These are phyloP conservation scores for Boletus subcaerulescens DNA, from an alignment of 768 basidiomycete genomes.

Conservation along the genomic window DNA sequence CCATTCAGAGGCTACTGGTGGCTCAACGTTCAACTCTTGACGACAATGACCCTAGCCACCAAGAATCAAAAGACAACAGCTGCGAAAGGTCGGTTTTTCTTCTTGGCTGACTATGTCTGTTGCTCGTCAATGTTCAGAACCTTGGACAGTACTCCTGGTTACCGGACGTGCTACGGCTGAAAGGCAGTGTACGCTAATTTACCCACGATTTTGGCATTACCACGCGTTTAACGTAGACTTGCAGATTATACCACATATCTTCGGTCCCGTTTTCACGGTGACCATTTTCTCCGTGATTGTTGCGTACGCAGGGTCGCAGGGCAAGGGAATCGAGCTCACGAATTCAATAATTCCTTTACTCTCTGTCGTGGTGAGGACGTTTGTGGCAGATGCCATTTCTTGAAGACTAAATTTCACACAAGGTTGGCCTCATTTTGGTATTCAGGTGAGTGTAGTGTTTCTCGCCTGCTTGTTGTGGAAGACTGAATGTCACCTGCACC, in stretches of 20 bases:
- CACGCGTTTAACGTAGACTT: conserved; percentile 4
- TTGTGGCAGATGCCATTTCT: background rate
- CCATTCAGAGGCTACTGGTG: background rate
- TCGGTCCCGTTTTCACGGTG: conserved; percentile 82
- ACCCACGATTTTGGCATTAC: background rate
- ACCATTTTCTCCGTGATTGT: conserved; percentile 68
- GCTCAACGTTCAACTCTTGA: background rate
- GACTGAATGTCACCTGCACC: background rate
- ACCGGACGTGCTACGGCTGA: conserved; percentile 79
- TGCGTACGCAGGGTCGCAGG: conserved; percentile 56
- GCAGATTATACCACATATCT: conserved; percentile 67
- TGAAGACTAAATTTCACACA: background rate
- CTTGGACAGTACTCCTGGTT: conserved; percentile 76
- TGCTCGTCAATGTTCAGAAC: background rate
- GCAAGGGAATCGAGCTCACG: conserved; percentile 60
- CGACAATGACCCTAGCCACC: conserved; percentile 30
- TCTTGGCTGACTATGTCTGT: background rate
- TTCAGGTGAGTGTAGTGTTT: conserved; percentile 55
- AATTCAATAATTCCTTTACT: conserved; percentile 87
- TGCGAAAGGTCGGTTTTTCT: conserved; percentile 45
- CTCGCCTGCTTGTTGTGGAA: background rate
- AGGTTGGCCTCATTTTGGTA: conserved; percentile 88
- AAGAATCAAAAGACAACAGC: conserved; percentile 47
- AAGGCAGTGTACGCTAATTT: conserved; percentile 65
- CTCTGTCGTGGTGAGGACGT: conserved; percentile 77